Base-by-base conservation (phyloP, 306 rosid genomes). In the Styphnolobium japonicum region DNA sequence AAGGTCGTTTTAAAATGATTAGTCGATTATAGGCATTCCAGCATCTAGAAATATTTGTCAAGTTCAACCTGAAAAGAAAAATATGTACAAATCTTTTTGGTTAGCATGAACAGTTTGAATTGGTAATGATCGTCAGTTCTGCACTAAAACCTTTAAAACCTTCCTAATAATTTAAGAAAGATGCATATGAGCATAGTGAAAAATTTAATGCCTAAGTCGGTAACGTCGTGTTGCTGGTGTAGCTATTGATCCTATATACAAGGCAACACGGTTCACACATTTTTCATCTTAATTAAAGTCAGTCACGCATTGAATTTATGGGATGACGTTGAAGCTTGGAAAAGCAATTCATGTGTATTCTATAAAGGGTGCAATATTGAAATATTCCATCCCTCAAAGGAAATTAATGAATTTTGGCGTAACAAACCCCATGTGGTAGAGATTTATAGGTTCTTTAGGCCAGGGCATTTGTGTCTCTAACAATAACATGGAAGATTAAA, bases 301-400 rank as follows among this genome's bases (percentile, higher is more conserved):
- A 64, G 51, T 37, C 67, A 37, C 81, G 67, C 67, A 66, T 55
- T 66, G 80, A 73, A 51, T 58, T 73, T 42, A 75, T 75, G 79
- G 71, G 60, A 25, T 75, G 80, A 36, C 67, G 68, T 67, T 51
- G 67, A 78, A 77, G 58, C 62, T 69, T 43, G 12, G 64, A 66
- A 82, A 85, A 69, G 46, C 75, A 82, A 81, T 27, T 70, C 76
- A 80, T 42, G 21, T 80, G 22, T 43, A 69, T 63, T 80, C 82
- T 79, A 63, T 43, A 69, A 82, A 67, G 81, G 76, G 66, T 77
- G 77, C 69, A 62, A 46, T n/a, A 22, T 71, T 51, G 48, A 80
- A 83, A 39, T 48, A 42, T 79, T 39, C 79, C 71, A 79, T 66
- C 72, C 61, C 19, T 52, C 23, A 80, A 75, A 19, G 53, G 21